Evolutionary conservation across 2,329 filamentous ascomycete species (phyloP).

Genomic region (Lachnellula hyalina): DNA sequence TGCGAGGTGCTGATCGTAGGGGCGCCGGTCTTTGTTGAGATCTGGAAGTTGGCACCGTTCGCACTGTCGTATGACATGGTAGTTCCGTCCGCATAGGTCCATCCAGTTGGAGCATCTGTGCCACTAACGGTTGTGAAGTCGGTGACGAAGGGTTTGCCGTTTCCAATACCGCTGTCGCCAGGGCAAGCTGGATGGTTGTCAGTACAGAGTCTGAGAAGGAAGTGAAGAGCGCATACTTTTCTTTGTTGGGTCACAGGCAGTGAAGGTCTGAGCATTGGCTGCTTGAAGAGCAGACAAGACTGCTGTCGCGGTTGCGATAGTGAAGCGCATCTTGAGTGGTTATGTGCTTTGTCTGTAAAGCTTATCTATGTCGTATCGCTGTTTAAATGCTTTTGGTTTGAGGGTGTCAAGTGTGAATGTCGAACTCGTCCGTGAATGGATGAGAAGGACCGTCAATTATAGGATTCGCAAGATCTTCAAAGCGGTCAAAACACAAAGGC

Average conservation of each 20-base stretch:
- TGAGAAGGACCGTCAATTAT: neutral
- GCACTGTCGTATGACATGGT: conserved; percentile 34
- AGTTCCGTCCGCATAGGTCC: conserved; percentile 48
- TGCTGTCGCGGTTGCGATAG: conserved; percentile 15
- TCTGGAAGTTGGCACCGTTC: conserved; percentile 45
- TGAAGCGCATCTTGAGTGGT: conserved; percentile 20
- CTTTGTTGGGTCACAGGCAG: conserved; percentile 39
- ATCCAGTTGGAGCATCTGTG: conserved; percentile 38
- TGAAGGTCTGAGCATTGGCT: conserved; percentile 39
- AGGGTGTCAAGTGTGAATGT: neutral
- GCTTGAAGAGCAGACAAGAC: conserved; percentile 19
- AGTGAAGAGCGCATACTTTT: conserved; percentile 28
- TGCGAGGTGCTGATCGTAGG: conserved; percentile 41
- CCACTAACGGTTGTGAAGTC: conserved; percentile 40
- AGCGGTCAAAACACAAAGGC: neutral
- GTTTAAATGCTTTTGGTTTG: neutral
- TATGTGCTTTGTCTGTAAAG: too few species aligned
- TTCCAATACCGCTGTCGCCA: conserved; percentile 38
- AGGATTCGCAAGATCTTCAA: neutral
- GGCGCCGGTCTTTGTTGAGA: conserved; percentile 42
- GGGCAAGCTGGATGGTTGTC: conserved; percentile 33
- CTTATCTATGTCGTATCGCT: too few species aligned
- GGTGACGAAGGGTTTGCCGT: conserved; percentile 30
- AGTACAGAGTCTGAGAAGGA: conserved; percentile 5
- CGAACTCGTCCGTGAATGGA: neutral